phyloP scores from a whole-genome alignment of 2,329 filamentous ascomycete genomes.

The Pseudogymnoascus sp. region DNA sequence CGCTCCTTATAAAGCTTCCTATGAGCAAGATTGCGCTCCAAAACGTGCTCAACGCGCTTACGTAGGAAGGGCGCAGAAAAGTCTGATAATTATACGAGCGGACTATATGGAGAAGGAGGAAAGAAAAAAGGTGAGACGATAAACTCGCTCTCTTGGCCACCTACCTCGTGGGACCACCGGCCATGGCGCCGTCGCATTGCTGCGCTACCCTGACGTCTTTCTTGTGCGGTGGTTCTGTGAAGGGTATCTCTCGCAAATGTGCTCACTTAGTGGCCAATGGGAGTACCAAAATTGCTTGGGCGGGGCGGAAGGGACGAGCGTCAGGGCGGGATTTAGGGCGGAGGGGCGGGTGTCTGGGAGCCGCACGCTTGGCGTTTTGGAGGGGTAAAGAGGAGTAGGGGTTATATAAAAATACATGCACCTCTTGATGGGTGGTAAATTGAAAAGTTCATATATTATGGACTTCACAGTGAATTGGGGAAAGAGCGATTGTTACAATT shows the following conservation, averaged over 20 bases:
- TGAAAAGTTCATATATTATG: not conserved
- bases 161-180: not conserved
- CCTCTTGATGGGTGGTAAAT: not conserved
- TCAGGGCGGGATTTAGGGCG: not conserved
- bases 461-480: not conserved
- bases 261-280: slow-evolving; percentile 10
- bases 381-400: not conserved
- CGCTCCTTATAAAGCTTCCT: not conserved
- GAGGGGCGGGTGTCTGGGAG: not conserved
- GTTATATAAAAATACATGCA: not conserved
- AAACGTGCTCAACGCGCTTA: slow-evolving; percentile 7
- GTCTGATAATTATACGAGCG: not conserved
- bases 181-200: slow-evolving; percentile 1
- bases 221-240: not conserved
- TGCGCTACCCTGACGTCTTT: not conserved
- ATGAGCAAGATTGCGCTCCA: slow-evolving; percentile 7
- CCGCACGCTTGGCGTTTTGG: not conserved
- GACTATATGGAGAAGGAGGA: not conserved
- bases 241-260: slow-evolving; percentile 9
- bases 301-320: not conserved
- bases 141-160: not conserved
- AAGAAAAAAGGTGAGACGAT: not conserved
- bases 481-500: not conserved
- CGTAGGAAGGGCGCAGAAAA: not conserved
- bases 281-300: not conserved